Evolutionary conservation across 352 stramenopile species (phyloP).

Genomic region (Pythium pectinolyticum): DNA sequence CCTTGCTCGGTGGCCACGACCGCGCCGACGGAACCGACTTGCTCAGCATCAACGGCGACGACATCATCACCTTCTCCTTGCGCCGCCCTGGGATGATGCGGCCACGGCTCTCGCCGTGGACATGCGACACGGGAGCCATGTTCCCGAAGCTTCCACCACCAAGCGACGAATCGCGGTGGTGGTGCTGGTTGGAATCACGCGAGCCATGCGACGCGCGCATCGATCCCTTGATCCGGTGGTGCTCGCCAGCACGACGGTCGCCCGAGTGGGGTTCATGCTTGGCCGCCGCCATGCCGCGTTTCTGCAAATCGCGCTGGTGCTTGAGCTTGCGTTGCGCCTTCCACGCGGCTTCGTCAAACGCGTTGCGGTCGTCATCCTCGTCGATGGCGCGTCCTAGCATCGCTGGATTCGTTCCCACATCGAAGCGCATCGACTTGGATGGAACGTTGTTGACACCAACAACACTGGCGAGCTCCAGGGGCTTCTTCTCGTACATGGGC

Average conservation of each 20-base stretch:
- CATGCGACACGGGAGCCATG: background rate
- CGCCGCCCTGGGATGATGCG: constrained; percentile 42
- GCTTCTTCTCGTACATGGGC: constrained; percentile 23
- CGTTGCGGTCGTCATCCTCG: no score
- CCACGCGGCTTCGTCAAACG: constrained; percentile 34
- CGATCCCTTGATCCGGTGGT: constrained; percentile 36
- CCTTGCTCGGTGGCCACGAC: constrained; percentile 50
- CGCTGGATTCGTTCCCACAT: background rate
- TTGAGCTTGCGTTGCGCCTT: constrained; percentile 72
- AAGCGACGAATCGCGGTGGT: background rate
- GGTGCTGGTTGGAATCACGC: constrained; percentile 35
- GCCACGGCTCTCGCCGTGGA: background rate
- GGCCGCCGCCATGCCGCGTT: no score
- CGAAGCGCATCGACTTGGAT: constrained; percentile 1
- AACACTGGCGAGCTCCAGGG: constrained; percentile 3
- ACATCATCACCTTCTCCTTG: constrained; percentile 14
- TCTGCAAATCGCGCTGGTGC: constrained; percentile 55
- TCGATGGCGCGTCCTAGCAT: no score
- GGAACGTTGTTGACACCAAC: background rate
- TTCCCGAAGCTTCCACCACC: background rate
- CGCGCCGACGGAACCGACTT: constrained; percentile 47
- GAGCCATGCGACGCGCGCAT: constrained; percentile 27
- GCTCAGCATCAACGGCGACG: constrained; percentile 32
- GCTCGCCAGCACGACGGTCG: constrained; percentile 3
- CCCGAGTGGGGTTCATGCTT: no score